Conservation (phyloP, 2,329 filamentous ascomycete species). For the Aspergillus calidoustus region DNA sequence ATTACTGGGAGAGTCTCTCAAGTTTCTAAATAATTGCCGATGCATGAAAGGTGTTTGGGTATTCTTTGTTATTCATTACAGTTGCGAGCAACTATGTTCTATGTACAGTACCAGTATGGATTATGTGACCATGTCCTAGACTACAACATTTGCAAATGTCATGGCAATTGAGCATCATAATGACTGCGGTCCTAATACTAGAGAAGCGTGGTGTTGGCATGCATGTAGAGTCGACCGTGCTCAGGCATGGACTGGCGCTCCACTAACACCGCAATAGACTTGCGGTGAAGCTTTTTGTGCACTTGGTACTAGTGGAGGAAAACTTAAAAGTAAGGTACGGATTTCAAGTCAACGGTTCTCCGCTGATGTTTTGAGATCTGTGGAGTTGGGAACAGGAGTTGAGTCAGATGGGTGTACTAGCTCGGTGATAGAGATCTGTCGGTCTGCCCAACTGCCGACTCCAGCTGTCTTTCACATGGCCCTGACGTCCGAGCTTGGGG, state of each 20-base stretch:
- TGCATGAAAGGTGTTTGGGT: slow-evolving; percentile 27
- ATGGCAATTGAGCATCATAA: background rate
- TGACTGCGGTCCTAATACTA: background rate
- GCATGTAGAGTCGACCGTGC: background rate
- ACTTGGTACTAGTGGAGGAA: background rate
- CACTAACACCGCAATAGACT: background rate
- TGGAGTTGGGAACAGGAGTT: background rate
- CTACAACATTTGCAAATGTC: background rate
- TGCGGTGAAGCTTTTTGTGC: background rate
- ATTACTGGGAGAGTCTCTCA: slow-evolving; percentile 1
- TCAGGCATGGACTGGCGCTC: background rate
- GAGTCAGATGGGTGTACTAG: background rate
- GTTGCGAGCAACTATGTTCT: slow-evolving; percentile 25
- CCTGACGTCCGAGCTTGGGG: background rate
- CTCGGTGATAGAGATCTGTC: background rate
- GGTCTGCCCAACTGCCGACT: background rate
- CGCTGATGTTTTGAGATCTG: background rate
- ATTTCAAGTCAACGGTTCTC: background rate
- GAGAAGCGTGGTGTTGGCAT: background rate
- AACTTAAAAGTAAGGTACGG: background rate
- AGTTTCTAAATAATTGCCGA: slow-evolving; percentile 7
- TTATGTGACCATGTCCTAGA: slow-evolving; percentile 29
- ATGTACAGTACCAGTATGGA: slow-evolving; percentile 30
- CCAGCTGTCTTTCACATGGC: background rate
- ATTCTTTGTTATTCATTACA: slow-evolving; percentile 6